phyloP scores from a whole-genome alignment of 2,329 filamentous ascomycete genomes.

The Aureobasidium mangrovei region DNA sequence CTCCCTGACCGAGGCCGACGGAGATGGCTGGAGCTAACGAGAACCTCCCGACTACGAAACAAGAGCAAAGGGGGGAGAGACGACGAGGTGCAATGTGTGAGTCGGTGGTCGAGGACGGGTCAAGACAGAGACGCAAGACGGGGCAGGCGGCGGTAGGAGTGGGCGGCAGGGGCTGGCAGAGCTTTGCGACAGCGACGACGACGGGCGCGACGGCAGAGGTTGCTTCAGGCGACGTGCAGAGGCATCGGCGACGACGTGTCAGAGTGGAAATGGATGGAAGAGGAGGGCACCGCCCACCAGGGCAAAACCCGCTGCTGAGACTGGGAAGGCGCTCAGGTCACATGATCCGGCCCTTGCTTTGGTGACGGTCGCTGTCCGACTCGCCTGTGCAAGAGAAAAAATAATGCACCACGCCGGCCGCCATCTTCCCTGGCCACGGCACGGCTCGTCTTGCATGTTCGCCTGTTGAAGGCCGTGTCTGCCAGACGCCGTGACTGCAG shows the following conservation, averaged over 20 bases:
- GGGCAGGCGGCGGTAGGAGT: background rate
- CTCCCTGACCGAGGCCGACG: background rate
- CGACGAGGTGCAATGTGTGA: background rate
- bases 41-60: background rate
- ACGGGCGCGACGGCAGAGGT: background rate
- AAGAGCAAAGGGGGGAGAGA: background rate
- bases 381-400: background rate
- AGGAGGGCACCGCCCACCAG: background rate
- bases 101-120: constrained; percentile 3
- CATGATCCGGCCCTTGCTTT: constrained; percentile 8
- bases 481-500: background rate
- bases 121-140: constrained; percentile 1
- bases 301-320: background rate
- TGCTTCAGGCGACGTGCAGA: constrained; percentile 6
- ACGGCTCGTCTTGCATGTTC: background rate
- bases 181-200: constrained; percentile 2
- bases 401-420: background rate
- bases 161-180: background rate
- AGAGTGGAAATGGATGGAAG: constrained; percentile 6
- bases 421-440: background rate
- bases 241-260: constrained; percentile 6
- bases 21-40: background rate
- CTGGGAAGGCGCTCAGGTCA: background rate
- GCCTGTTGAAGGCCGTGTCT: constrained; percentile 8
- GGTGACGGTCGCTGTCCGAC: background rate